A percentile compares a stretch with the other conserved stretches of the same genome.
Conservation (phyloP, 352 stramenopile genomes). For the Globisporangium spinosum region DNA sequence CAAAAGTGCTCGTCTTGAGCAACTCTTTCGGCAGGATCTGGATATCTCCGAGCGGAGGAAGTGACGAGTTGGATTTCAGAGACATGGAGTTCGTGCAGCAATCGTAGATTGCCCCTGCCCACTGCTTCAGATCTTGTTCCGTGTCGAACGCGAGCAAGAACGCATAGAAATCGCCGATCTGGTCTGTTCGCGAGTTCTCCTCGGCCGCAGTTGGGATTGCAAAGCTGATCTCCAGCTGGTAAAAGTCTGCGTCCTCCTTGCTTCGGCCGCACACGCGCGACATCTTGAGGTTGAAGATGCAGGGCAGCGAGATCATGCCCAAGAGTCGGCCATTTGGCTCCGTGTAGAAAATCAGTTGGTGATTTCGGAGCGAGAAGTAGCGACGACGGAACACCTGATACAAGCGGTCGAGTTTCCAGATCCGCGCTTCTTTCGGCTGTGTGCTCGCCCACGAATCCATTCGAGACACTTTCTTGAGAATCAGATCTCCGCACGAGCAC, state of each 20-base stretch:
- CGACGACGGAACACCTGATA: constrained; percentile 83
- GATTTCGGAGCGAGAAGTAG: constrained; percentile 81
- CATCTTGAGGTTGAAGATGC: constrained; percentile 79
- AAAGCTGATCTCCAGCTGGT: constrained; percentile 83
- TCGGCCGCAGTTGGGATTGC: constrained; percentile 58
- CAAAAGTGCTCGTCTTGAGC: constrained; percentile 79
- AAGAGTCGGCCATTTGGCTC: constrained; percentile 62
- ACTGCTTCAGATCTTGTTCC: constrained; percentile 64
- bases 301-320: constrained; percentile 74
- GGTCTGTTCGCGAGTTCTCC: constrained; percentile 52
- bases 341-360: constrained; percentile 79
- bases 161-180: constrained; percentile 77
- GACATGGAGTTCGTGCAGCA: constrained; percentile 88
- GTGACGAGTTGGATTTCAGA: constrained; percentile 56
- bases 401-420: constrained; percentile 85
- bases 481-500: constrained; percentile 78
- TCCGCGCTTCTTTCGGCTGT: constrained; percentile 78
- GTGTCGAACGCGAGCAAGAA: constrained; percentile 78
- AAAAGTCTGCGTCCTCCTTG: constrained; percentile 72
- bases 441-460: constrained; percentile 73
- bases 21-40: constrained; percentile 81
- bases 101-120: constrained; percentile 76
- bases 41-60: constrained; percentile 66
- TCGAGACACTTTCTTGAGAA: constrained; percentile 65
- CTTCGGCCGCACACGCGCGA: constrained; percentile 71